A percentile compares a stretch with the other conserved stretches of the same genome.
Evolutionary conservation across 2,329 filamentous ascomycete species (phyloP).

Genomic region (Trichothecium roseum): DNA sequence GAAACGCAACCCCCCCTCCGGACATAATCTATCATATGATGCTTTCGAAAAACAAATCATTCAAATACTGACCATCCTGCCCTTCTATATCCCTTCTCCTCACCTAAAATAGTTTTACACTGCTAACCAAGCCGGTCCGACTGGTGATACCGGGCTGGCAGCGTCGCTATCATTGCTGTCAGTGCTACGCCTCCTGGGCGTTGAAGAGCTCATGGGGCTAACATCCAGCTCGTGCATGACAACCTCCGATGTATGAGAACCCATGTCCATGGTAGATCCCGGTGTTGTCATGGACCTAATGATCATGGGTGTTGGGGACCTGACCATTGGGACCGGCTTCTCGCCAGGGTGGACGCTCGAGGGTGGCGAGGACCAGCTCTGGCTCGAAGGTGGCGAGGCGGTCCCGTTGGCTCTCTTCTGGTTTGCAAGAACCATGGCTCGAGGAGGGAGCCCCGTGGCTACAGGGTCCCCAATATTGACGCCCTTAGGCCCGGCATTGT

Average conservation of each 20-base stretch:
- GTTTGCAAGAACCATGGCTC: background rate
- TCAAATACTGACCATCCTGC: too few relatives aligned
- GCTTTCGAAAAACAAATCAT: too few relatives aligned
- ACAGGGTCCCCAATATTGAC: conserved; percentile 3
- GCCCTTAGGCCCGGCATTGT: background rate
- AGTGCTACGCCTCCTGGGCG: conserved; percentile 1
- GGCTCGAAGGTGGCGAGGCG: too few relatives aligned
- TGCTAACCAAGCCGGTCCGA: conserved; percentile 3
- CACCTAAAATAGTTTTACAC: background rate
- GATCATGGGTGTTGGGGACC: background rate
- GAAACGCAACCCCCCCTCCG: too few relatives aligned
- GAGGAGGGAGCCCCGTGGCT: conserved; percentile 1
- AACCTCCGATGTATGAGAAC: too few relatives aligned
- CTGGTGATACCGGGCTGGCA: background rate
- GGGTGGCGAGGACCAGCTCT: too few relatives aligned
- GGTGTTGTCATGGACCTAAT: background rate
- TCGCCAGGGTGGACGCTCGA: too few relatives aligned
- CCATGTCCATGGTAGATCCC: background rate
- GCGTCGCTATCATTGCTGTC: background rate
- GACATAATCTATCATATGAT: too few relatives aligned
- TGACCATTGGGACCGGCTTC: background rate
- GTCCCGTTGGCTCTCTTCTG: background rate
- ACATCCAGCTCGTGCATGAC: conserved; percentile 1
- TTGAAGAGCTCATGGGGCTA: background rate
- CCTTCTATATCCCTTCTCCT: too few relatives aligned